phyloP scores from a whole-genome alignment of 345 rosid genomes.

The Trapa bicornis region DNA sequence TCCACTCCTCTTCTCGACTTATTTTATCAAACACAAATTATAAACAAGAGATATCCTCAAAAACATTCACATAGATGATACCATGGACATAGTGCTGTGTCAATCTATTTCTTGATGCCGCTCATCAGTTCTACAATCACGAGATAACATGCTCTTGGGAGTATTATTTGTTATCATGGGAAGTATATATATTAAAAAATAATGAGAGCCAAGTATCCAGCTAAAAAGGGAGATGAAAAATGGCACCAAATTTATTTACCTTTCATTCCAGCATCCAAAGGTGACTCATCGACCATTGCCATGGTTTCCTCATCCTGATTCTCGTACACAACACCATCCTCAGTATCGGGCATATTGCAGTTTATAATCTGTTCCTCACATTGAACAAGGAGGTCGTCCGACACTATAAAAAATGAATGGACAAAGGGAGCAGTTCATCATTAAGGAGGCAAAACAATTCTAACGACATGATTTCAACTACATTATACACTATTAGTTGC shows the following conservation, averaged over 20 bases:
- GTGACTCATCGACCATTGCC: slow-evolving; percentile 47
- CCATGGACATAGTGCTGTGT: neutral
- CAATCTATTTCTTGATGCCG: neutral
- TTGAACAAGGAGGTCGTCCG: slow-evolving; percentile 22
- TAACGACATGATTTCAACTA: neutral
- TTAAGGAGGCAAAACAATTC: neutral
- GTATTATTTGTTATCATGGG: neutral
- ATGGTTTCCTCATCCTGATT: slow-evolving; percentile 48
- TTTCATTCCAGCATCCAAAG: slow-evolving; percentile 20
- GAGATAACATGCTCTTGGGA: neutral
- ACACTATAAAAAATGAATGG: slow-evolving; percentile 12
- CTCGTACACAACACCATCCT: slow-evolving; percentile 37
- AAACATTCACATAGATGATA: neutral
- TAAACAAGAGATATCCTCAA: neutral
- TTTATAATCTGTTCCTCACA: slow-evolving; percentile 43
- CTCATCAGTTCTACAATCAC: neutral
- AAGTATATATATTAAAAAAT: neutral
- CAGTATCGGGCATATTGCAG: slow-evolving; percentile 38
- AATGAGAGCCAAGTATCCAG: neutral
- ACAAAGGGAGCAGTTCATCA: neutral
- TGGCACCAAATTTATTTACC: slow-evolving; percentile 22
- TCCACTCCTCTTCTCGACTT: too few relatives aligned
- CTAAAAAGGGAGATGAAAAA: neutral
- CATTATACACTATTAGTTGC: neutral
- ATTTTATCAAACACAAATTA: neutral